These are phyloP conservation scores for Elsinoe fawcettii DNA, from an alignment of 2,329 filamentous ascomycete species.

Conservation along the genomic window DNA sequence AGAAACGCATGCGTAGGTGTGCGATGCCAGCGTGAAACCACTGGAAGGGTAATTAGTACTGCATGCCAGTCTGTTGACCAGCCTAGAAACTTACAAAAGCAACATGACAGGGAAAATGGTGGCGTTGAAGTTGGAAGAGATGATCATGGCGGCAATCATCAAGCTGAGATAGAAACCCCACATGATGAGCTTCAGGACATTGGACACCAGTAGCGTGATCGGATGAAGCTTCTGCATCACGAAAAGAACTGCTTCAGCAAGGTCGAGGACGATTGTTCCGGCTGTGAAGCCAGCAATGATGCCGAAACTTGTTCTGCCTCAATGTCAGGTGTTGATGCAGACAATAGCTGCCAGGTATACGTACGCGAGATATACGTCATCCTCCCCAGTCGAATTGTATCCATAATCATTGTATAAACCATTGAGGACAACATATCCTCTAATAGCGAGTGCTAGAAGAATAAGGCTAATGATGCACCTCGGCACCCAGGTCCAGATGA, in stretches of 20 bases:
- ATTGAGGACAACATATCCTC: neutral
- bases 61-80: too few species aligned
- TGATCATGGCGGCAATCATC: neutral
- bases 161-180: constrained; percentile 23
- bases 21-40: neutral
- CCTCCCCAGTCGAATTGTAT: neutral
- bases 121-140: neutral
- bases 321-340: neutral
- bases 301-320: neutral
- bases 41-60: neutral
- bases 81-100: neutral
- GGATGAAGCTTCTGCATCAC: constrained; percentile 23
- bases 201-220: constrained; percentile 21
- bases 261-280: constrained; percentile 23
- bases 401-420: neutral
- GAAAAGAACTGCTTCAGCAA: constrained; percentile 24
- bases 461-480: neutral
- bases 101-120: neutral
- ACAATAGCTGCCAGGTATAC: neutral
- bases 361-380: neutral
- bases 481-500: neutral
- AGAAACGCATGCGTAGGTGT: neutral
- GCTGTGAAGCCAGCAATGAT: constrained; percentile 1
- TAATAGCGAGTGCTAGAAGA: neutral
- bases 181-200: constrained; percentile 22